Conservation (phyloP, 2,329 filamentous ascomycete species). For the Fusarium sterilihyphosum region DNA sequence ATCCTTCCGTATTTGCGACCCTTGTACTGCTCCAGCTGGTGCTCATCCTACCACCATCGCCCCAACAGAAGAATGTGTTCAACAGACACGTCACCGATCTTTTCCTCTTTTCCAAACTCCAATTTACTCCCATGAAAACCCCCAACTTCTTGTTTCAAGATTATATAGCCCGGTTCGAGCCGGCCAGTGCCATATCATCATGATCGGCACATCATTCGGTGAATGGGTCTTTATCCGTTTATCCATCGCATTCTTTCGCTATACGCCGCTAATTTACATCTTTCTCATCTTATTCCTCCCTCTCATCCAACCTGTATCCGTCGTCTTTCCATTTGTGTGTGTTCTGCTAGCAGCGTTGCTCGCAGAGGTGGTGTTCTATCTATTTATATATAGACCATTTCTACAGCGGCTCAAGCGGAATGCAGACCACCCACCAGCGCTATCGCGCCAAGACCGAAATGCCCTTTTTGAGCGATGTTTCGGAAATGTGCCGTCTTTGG, state of each 20-base stretch:
- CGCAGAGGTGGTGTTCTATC: conserved; percentile 56
- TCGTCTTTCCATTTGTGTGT: conserved; percentile 20
- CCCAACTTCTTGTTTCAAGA: neutral
- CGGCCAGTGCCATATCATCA: conserved; percentile 25
- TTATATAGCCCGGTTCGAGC: neutral
- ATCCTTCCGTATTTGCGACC: neutral
- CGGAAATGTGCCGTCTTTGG: conserved; percentile 62
- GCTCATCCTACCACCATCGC: conserved; percentile 1
- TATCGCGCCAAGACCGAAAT: conserved; percentile 59
- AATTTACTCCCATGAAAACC: neutral
- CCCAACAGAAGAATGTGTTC: conserved; percentile 30
- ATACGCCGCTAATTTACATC: conserved; percentile 54
- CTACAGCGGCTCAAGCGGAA: conserved; percentile 50
- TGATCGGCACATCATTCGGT: conserved; percentile 51
- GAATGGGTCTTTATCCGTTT: conserved; percentile 58
- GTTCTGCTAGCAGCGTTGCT: conserved; percentile 46
- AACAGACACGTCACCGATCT: conserved; percentile 30
- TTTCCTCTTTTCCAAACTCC: neutral
- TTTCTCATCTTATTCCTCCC: conserved; percentile 43
- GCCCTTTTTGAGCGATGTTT: conserved; percentile 67
- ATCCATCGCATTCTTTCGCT: conserved; percentile 56
- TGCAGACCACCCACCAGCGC: conserved; percentile 54
- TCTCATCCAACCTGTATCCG: conserved; percentile 26
- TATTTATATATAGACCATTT: conserved; percentile 56
- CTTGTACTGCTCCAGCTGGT: conserved; percentile 10